Base-by-base conservation (phyloP, 1,284 basidiomycete species). In the Phylloporus sp. region DNA sequence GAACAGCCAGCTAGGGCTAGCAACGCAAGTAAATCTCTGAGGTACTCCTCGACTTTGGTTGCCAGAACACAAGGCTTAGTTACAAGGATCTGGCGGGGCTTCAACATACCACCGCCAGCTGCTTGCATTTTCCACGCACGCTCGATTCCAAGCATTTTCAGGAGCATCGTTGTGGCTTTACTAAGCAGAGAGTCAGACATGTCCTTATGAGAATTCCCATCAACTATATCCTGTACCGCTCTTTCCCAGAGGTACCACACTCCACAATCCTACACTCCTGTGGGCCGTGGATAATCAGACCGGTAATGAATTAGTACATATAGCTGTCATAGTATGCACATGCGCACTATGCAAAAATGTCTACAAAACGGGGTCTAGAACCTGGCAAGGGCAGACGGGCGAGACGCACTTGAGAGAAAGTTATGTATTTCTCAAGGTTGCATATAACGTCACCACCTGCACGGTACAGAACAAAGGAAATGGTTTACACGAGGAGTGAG, bases 91-190 rank as follows among this genome's bases (percentile, higher is more conserved):
- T 93, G 92, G 23, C 90, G 85, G 1, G 88, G 87, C 65, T 82
- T 83, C 14, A 77, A 72, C 37, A 82, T 72, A 5, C 72, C 72
- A 4, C 23, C 15, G 4, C 41, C 62, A 25, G 66, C 57, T 45
- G 39, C 5, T 20, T 76, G 75, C 41, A 80, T 69, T 55, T 85
- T 79, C 78, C 84, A 88, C 2, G 84, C 81, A 14, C 85, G 81
- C 71, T 92, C 88, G 12, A 92, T 85, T 7, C 87, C 85, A 5
- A 92, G 80, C 85, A 92, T 92, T 78, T 91, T 91, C 82, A 89
- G 90, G 0, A 92, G 78, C 85, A 92, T 90, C 0, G 90, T 91
- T 0, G 91, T 92, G 0, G 91, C 93, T 85, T 93, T 93, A 5
- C 90, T 91, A 60, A 17, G n/a, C 1, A 56, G n/a, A 66, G 14